phyloP scores from a whole-genome alignment of 2,329 filamentous ascomycete species.

The Fusarium sublunatum region DNA sequence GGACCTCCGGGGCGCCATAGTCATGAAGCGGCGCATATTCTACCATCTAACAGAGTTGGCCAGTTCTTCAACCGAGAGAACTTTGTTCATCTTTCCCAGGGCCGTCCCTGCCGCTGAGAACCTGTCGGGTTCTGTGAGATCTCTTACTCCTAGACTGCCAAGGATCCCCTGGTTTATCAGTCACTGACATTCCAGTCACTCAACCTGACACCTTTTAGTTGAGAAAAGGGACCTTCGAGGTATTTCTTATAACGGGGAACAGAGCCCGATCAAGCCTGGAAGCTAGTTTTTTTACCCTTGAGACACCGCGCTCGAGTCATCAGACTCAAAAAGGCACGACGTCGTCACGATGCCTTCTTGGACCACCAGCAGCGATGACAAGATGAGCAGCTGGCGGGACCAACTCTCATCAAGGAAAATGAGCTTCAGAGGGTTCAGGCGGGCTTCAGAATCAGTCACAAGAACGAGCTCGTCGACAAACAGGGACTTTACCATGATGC shows the following conservation, averaged over 20 bases:
- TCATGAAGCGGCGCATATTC: slow-evolving; percentile 19
- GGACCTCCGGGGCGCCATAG: slow-evolving; percentile 26
- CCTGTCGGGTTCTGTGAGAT: slow-evolving; percentile 13
- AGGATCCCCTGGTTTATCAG: slow-evolving; percentile 30
- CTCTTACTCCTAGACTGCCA: neutral
- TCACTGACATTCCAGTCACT: slow-evolving; percentile 37
- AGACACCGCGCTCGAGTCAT: slow-evolving; percentile 23
- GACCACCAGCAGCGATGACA: slow-evolving; percentile 31
- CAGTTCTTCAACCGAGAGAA: slow-evolving; percentile 24
- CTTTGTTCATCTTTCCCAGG: slow-evolving; percentile 26
- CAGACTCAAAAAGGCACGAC: slow-evolving; percentile 8
- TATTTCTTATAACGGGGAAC: slow-evolving; percentile 27
- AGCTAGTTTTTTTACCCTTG: slow-evolving; percentile 9
- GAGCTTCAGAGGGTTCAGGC: slow-evolving; percentile 35
- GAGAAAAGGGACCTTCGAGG: slow-evolving; percentile 5
- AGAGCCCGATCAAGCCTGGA: slow-evolving; percentile 11
- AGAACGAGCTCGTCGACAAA: slow-evolving; percentile 15
- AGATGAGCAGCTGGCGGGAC: slow-evolving; percentile 40
- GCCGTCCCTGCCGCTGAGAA: slow-evolving; percentile 11
- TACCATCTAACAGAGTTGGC: slow-evolving; percentile 33
- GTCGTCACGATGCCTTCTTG: slow-evolving; percentile 34
- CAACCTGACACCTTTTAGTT: slow-evolving; percentile 21
- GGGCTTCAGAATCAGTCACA: slow-evolving; percentile 34
- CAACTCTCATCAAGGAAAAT: slow-evolving; percentile 35
- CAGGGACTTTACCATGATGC: slow-evolving; percentile 38